A percentile compares a stretch with the other conserved stretches of the same genome.
These are phyloP conservation scores for Nemophila menziesii DNA, from an alignment of 257 asterid species.

Conservation along the genomic window DNA sequence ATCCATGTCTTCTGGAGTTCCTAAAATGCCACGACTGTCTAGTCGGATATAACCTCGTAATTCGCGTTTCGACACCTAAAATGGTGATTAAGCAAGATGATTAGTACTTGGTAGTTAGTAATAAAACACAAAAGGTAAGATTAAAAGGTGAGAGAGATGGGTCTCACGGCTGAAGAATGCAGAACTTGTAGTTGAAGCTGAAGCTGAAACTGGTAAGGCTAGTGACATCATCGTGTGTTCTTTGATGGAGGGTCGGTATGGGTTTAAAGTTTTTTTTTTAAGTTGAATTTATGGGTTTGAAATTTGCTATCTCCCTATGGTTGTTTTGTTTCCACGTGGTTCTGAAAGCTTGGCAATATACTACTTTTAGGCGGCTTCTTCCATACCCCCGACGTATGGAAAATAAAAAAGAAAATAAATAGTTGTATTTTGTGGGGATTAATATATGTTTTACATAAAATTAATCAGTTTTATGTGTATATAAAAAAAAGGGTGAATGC, in stretches of 20 bases:
- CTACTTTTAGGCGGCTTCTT: no score
- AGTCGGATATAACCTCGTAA: neutral
- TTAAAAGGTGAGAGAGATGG: neutral
- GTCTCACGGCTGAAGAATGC: conserved; percentile 4
- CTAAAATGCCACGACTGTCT: conserved; percentile 1
- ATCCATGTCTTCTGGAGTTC: conserved; percentile 1
- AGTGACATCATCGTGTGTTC: neutral
- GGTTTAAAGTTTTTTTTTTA: no score
- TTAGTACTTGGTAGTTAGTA: no score
- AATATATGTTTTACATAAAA: no score
- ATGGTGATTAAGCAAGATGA: neutral
- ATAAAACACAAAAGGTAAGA: neutral
- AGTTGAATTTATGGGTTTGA: no score
- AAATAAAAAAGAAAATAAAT: no score
- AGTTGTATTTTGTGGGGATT: no score
- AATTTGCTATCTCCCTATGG: neutral
- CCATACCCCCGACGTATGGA: no score
- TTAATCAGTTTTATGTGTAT: no score
- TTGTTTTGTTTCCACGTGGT: neutral
- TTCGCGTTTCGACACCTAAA: neutral
- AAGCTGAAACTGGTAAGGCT: neutral
- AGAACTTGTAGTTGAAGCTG: neutral
- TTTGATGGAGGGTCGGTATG: neutral
- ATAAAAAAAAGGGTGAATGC: no score
- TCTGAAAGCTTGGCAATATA: no score